Base-by-base conservation (phyloP, 1,139 yeast species). In the Suhomyces yuchorum region DNA sequence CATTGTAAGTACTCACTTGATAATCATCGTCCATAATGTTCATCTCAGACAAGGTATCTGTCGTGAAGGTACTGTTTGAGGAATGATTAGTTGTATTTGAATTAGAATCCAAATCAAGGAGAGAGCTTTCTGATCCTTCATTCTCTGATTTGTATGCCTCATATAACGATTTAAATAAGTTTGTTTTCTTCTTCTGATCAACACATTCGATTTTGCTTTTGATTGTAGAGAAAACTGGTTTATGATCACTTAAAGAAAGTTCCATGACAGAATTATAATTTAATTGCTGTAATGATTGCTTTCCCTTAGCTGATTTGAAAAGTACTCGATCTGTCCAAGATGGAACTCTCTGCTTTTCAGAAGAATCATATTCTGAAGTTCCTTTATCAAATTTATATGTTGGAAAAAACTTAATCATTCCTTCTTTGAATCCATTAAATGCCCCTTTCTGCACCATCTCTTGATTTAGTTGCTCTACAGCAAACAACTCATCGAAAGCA, bases 321-420 rank as follows among this genome's bases (percentile, higher is more conserved):
- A 91, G 75, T 39, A 90, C 82, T 63, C 99, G 73, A 69, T 93
- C 99, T 0, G 98, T 93, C 98, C 98, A 93, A 0, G 98, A 91
- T 1, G 99, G 99, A 22, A 87, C 86, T 56, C 99, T 78, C 63
- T 85, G 87, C 64, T 93, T 93, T 56, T 93, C 99, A 14, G 96
- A 86, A 0, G 96, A 81, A 65, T 93, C 99, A 64, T 91, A 93
- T 6, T 70, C 70, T 43, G 82, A 81, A 0, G 96, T 89, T 3
- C 96, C 96, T 49, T 89, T 90, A 63, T 93, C 96, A 66, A 87
- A 93, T 62, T 93, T 93, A 67, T 93, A 93, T 0, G 99, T 93
- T 9, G 99, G 99, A 43, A 85, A 79, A 60, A 93, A 93, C 26
- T 71, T 77, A 38, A 63, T 58, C 24, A 80, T 82, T 71, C 84